These are phyloP conservation scores for Solanum lycopersicoides DNA, from an alignment of 257 asterid genomes.

Conservation along the genomic window DNA sequence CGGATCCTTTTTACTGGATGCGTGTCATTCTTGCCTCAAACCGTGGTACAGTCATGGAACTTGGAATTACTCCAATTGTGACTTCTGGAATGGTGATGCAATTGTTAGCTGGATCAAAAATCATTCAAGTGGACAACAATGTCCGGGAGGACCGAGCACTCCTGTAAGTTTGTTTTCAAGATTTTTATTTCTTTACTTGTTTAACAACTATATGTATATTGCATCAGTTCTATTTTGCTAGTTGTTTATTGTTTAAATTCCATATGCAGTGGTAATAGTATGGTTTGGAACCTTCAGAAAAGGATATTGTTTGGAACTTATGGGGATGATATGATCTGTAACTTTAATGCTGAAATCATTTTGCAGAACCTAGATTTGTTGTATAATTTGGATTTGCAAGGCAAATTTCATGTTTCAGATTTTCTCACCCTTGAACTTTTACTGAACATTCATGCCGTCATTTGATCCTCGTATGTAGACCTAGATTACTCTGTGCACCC, in stretches of 20 bases:
- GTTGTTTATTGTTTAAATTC: not conserved
- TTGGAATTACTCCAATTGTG: slow-evolving; percentile 67
- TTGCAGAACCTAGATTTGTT: not conserved
- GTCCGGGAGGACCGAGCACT: slow-evolving; percentile 69
- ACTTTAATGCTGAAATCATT: not conserved
- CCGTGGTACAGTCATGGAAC: slow-evolving; percentile 75
- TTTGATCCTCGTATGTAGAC: not conserved
- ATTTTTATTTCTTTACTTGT: not conserved
- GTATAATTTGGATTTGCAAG: not conserved
- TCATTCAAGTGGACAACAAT: slow-evolving; percentile 66
- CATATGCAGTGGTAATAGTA: not conserved
- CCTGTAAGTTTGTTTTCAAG: slow-evolving; percentile 23
- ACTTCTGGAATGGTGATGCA: slow-evolving; percentile 68
- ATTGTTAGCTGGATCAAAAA: slow-evolving; percentile 57
- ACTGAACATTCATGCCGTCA: not conserved
- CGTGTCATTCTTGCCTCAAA: slow-evolving; percentile 64
- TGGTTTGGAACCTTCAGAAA: not conserved
- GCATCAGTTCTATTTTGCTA: not conserved
- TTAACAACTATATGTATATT: not conserved
- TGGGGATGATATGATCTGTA: not conserved
- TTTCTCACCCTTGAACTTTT: not conserved
- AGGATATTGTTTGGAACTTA: not conserved
- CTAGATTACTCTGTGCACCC: not conserved
- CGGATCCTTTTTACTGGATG: slow-evolving; percentile 76
- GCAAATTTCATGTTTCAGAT: not conserved